Evolutionary conservation across 129 eudicot genomes (phyloP).

Genomic region (Pseudognaphalium luteoalbum): DNA sequence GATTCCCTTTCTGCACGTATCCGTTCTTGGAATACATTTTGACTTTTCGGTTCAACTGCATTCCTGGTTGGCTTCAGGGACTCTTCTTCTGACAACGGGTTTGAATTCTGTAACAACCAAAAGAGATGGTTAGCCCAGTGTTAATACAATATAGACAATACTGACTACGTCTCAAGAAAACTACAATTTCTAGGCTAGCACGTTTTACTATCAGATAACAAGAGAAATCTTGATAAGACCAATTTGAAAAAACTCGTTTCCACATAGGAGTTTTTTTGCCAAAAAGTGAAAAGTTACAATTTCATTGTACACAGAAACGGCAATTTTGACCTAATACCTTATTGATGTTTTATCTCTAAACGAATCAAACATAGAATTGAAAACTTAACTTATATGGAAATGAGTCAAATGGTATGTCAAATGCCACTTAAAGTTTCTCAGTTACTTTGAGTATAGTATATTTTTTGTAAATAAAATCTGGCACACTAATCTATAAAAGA

Average conservation of each 20-base stretch:
- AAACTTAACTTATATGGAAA: too few relatives aligned
- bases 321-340: not conserved
- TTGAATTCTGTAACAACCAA: conserved; percentile 65
- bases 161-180: not conserved
- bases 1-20: conserved; percentile 88
- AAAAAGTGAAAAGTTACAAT: not conserved
- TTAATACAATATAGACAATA: not conserved
- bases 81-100: conserved; percentile 72
- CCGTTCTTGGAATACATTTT: conserved; percentile 63
- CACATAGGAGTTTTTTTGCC: not conserved
- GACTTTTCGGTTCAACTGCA: conserved; percentile 47
- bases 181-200: not conserved
- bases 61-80: conserved; percentile 24
- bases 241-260: not conserved
- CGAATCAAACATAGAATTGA: not conserved
- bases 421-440: not conserved
- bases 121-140: not conserved
- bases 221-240: not conserved
- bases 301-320: not conserved
- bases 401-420: not conserved
- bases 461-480: not conserved
- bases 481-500: not conserved
- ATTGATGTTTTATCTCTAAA: not conserved
- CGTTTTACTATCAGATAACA: not conserved
- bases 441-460: too few relatives aligned